Evolutionary conservation across 179 eudicot species (phyloP).

Genomic region (Actinidia arguta): DNA sequence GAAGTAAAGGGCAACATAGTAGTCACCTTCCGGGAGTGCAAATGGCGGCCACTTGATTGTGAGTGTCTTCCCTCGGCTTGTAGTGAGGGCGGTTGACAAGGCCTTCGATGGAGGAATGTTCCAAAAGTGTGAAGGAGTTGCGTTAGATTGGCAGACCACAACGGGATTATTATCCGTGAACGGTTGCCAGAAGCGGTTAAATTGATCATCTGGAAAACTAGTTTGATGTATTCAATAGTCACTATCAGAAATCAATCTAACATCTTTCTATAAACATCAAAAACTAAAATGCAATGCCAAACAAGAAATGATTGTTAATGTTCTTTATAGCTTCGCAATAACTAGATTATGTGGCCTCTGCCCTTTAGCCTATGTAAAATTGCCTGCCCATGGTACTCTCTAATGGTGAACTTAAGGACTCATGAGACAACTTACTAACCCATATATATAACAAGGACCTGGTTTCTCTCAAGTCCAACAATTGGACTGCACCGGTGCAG

Average conservation of each 20-base stretch:
- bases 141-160: slow-evolving; percentile 48
- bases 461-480: no score
- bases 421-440: not conserved
- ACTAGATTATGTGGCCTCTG: not conserved
- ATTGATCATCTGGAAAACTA: slow-evolving; percentile 91
- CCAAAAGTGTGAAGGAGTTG: slow-evolving; percentile 74
- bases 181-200: slow-evolving; percentile 73
- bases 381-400: not conserved
- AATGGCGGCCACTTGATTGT: slow-evolving; percentile 70
- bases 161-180: slow-evolving; percentile 52
- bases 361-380: not conserved
- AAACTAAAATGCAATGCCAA: not conserved
- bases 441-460: no score
- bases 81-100: slow-evolving; percentile 56
- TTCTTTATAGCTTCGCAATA: not conserved
- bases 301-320: not conserved
- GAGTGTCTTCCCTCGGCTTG: slow-evolving; percentile 68
- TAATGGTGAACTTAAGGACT: not conserved
- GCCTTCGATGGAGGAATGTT: slow-evolving; percentile 76
- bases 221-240: slow-evolving; percentile 17
- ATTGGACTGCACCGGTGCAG: no score
- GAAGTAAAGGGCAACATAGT: slow-evolving; percentile 81
- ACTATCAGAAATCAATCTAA: slow-evolving; percentile 14
- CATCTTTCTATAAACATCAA: not conserved
- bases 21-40: slow-evolving; percentile 48